Evolutionary conservation across 2,329 filamentous ascomycete genomes (phyloP), one percentile per base, ranked within the genome.

Genomic region (Ramichloridium luteum): DNA sequence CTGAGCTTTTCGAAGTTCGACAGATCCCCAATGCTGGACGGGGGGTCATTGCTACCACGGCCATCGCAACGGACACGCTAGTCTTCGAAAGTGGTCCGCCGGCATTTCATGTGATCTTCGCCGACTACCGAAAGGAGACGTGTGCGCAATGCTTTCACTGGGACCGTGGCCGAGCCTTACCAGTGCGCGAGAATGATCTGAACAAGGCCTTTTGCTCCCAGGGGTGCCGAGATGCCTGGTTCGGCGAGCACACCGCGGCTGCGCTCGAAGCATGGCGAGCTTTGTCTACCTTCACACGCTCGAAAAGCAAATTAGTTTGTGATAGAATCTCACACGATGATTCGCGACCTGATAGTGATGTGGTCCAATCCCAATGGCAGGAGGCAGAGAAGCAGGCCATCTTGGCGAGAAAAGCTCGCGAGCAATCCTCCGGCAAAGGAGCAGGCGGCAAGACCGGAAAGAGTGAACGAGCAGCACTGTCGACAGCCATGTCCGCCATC

Each of bases 111-210:
- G 58, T 65, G 6, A 38, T 67, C 3, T 54, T 62, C 25, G 56
- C 60, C 28, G 53, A 62, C 29, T 66, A 65, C 43, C 52, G 59
- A 6, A 60, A 61, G 25, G 63, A 67, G 49, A 62, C 65, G 8
- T 67, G 63, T 46, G 61, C 56, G 1, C 49, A 58, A 15, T 67
- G 63, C 44, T 65, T 67, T 34, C 33, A 36, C 13, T 67, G 65
- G 44, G 56, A 65, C 16, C 48, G 56, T 13, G 63, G 63, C 1
- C 51, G 59, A 3, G 57, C 56, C 26, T 44, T 62, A 35, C 45
- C 46, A 4, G 46, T 63, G 4, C 53, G 58, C 11, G 56, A 62
- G 22, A 38, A 45, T 27, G 42, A 36, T 2, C 47, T 55, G 13
- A 60, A 60, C 3, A 61, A 62, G 37, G 58, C 56, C 0, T 67